Evolutionary conservation across 805 yeast genomes (phyloP), one percentile per base, ranked within the genome.

Genomic region (Barnettozyma botsteinii): DNA sequence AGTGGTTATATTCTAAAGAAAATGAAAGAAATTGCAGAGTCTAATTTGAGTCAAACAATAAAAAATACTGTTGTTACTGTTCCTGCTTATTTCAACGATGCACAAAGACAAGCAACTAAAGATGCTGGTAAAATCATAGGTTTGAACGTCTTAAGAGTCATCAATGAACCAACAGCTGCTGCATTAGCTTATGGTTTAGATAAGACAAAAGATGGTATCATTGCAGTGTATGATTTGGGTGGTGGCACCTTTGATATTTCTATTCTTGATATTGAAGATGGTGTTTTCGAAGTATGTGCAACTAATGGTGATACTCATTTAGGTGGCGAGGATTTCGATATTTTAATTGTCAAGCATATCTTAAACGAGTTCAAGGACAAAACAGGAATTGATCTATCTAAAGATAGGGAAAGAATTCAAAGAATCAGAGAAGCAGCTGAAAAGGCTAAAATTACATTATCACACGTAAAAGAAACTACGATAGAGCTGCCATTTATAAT

Each of bases 161-260:
- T 83, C 17, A 83, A 83, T 60, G 93, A 83, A 61, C 93, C 93
- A 27, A 83, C 91, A 14, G 91, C 91, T 10, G 91, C 93, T 19
- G 91, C 91, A 12, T 70, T 83, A 49, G 87, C 89, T 26, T 83
- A 82, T 58, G 93, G 93, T 22, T 63, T 81, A 22, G 83, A 80
- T 50, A 69, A 72, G 51, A 69, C 69, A 35, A 62, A 60, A 33
- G 57, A 51, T 37, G 70, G 70, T 5, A 45, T 66, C 2, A 55
- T 67, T 26, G 73, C 71, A 1, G 73, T 68, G 15, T 83, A 79
- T 51, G 91, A 83, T 62, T 67, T 83, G 41, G 91, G 91, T 46
- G 91, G 91, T 35, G 91, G 91, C 38, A 83, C 91, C 15, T 83
- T 83, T 60, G 91, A 83, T 61, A 81, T 83, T 19, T 81, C 88